These are phyloP conservation scores for Scutellaria barbata DNA, from an alignment of 257 asterid species.

Conservation along the genomic window DNA sequence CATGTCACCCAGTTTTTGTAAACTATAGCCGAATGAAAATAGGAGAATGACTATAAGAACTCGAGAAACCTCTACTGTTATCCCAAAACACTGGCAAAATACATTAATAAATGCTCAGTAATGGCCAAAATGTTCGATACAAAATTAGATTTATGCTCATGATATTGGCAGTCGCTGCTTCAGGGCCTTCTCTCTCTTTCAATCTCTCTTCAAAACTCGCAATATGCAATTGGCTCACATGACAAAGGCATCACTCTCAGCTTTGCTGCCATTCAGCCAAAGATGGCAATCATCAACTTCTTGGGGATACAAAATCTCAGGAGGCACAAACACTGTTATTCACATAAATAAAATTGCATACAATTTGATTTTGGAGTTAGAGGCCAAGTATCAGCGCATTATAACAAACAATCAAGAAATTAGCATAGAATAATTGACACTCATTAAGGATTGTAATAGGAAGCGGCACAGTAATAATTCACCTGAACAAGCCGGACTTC, in stretches of 20 bases:
- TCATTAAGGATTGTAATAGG: not conserved
- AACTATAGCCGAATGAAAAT: conserved; percentile 8
- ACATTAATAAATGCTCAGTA: not conserved
- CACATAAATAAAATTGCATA: conserved; percentile 18
- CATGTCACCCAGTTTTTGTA: not conserved
- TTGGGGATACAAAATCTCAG: not conserved
- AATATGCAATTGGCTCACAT: conserved; percentile 21
- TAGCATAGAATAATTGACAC: not conserved
- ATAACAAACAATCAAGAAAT: not conserved
- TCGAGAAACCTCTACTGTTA: not conserved
- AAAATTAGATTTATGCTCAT: not conserved
- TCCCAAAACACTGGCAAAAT: conserved; percentile 7
- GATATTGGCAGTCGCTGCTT: not conserved
- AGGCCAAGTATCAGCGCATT: not conserved
- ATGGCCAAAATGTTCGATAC: not conserved
- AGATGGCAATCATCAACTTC: conserved; percentile 4
- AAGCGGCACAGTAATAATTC: conserved; percentile 20
- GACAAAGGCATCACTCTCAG: not conserved
- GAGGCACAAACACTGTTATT: conserved; percentile 7
- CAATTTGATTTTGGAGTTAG: conserved; percentile 9
- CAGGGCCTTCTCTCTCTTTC: conserved; percentile 16
- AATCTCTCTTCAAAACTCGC: conserved; percentile 11
- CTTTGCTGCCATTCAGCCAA: conserved; percentile 29
- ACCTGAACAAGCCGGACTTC: conserved; percentile 99
- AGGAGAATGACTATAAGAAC: not conserved